Percentiles rank a stretch among this genome's conserved stretches.
These are phyloP conservation scores for Phaeotremella skinneri DNA, from an alignment of 768 basidiomycete genomes.

Conservation along the genomic window DNA sequence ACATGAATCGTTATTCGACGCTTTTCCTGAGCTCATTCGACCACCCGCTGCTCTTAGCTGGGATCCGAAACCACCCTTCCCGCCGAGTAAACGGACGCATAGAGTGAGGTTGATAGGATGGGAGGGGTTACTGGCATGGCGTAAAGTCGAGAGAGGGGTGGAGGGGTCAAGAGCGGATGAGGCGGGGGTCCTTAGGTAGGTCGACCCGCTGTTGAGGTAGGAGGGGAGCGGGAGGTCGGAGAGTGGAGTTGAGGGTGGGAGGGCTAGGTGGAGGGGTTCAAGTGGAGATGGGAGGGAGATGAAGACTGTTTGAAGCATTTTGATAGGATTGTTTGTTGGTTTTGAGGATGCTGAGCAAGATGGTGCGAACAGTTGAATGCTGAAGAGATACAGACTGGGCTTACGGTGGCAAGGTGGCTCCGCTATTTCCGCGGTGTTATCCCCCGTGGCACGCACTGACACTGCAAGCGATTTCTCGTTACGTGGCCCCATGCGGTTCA, in stretches of 20 bases:
- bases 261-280: conserved; percentile 15
- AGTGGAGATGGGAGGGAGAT: conserved; percentile 43
- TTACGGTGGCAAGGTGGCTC: too few species aligned
- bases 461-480: neutral
- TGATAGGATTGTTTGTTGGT: conserved; percentile 10
- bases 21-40: conserved; percentile 77
- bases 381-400: neutral
- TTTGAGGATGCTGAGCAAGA: neutral
- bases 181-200: conserved; percentile 32
- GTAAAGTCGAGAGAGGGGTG: conserved; percentile 18
- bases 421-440: neutral
- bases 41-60: conserved; percentile 96
- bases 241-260: conserved; percentile 23
- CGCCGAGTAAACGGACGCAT: conserved; percentile 73
- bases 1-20: conserved; percentile 86
- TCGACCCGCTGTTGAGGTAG: conserved; percentile 4
- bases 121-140: neutral
- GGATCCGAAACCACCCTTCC: conserved; percentile 96
- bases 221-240: conserved; percentile 18
- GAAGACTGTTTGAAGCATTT: conserved; percentile 38
- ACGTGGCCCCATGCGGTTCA: neutral
- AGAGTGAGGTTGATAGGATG: conserved; percentile 59
- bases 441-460: neutral
- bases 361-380: neutral
- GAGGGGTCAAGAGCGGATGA: conserved; percentile 51